phyloP scores from a whole-genome alignment of 306 rosid species.

The Gastrolobium villosum region DNA sequence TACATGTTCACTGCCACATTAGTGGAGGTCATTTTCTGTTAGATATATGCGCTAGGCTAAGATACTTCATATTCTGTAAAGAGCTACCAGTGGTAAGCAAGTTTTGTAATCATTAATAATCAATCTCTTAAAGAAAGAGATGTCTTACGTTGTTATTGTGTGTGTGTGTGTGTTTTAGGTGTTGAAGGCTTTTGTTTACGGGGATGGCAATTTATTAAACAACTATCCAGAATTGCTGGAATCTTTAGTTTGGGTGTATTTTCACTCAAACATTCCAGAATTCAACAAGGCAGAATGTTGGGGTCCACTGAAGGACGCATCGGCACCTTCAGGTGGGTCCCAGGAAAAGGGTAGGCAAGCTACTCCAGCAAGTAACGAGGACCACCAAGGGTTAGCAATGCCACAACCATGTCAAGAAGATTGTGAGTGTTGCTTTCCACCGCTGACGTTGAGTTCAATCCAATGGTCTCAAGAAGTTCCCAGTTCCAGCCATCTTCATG shows the following conservation, averaged over 20 bases:
- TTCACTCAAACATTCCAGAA: conserved; percentile 81
- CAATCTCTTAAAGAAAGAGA: background rate
- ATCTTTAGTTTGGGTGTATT: conserved; percentile 80
- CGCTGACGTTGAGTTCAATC: conserved; percentile 51
- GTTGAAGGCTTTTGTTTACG: conserved; percentile 82
- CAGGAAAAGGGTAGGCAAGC: background rate
- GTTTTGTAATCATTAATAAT: background rate
- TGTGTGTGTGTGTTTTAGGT: conserved; percentile 65
- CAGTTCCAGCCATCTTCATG: background rate
- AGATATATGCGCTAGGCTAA: conserved; percentile 73
- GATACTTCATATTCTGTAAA: conserved; percentile 85
- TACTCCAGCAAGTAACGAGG: conserved; percentile 42
- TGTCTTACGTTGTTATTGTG: background rate
- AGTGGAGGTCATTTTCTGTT: conserved; percentile 96
- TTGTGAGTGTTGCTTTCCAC: conserved; percentile 86
- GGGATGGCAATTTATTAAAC: conserved; percentile 71
- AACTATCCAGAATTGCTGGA: conserved; percentile 78
- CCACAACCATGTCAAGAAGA: conserved; percentile 62
- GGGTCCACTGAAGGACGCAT: conserved; percentile 81
- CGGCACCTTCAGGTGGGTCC: conserved; percentile 53
- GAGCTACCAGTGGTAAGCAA: conserved; percentile 87
- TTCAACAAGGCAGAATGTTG: conserved; percentile 89
- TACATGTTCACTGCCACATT: conserved; percentile 95
- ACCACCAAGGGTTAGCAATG: conserved; percentile 16
- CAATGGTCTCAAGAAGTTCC: conserved; percentile 53